These are phyloP conservation scores for Cardamine resedifolia DNA, from an alignment of 345 rosid genomes.

Conservation along the genomic window DNA sequence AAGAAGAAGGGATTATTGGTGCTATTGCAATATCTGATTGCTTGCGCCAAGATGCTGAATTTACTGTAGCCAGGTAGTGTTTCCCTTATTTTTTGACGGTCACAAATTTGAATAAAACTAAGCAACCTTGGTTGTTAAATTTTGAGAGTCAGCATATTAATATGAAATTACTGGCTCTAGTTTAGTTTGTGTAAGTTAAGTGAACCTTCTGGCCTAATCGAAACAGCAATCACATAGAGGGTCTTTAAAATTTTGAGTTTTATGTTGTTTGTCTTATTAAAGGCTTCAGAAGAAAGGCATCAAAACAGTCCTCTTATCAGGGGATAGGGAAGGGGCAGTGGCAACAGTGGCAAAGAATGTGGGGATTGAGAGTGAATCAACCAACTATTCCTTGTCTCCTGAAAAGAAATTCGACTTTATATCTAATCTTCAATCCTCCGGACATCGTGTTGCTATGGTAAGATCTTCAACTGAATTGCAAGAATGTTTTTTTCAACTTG, in stretches of 20 bases:
- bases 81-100: neutral
- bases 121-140: neutral
- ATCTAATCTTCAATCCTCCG: conserved; percentile 74
- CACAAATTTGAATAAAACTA: neutral
- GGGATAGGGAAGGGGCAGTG: conserved; percentile 98
- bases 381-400: conserved; percentile 75
- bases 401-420: conserved; percentile 68
- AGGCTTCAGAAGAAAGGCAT: conserved; percentile 86
- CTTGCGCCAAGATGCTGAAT: conserved; percentile 79
- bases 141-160: neutral
- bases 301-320: conserved; percentile 79
- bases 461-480: neutral
- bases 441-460: conserved; percentile 91
- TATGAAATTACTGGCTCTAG: neutral
- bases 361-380: conserved; percentile 60
- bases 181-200: neutral
- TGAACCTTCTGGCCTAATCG: neutral
- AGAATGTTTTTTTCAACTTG: neutral
- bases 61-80: conserved; percentile 68
- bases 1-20: conserved; percentile 88
- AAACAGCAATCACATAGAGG: neutral
- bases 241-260: neutral
- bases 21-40: conserved; percentile 78
- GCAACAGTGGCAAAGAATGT: conserved; percentile 71
- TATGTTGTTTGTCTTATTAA: conserved; percentile 29